Evolutionary conservation across 768 basidiomycete genomes (phyloP), one percentile per base, ranked within the genome.

Genomic region (Cystofilobasidium macerans): DNA sequence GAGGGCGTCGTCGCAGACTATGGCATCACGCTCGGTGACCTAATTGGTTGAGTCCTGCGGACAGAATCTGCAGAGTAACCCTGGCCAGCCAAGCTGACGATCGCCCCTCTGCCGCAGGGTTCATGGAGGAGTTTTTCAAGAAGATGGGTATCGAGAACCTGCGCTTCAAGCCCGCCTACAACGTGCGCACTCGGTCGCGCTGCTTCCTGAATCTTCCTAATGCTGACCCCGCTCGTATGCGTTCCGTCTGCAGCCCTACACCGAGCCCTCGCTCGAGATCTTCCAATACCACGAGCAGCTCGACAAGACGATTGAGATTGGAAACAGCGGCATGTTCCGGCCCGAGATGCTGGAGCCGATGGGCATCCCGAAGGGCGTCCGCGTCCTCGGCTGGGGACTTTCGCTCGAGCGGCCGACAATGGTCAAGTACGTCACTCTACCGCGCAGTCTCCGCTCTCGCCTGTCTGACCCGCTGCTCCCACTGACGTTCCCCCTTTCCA

Each of bases 321-420:
- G 94, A 40, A 98, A 98, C 78, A 75, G 74, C 74, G 95, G 95
- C 28, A 94, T 99, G 88, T 99, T 99, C 85, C 84, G 95, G 38
- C 95, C 95, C 4, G 95, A 99, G 76, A 97, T 99, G 94, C 80
- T 99, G 36, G 92, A 92, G 75, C 92, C 95, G 9, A 97, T 98
- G 93, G 95, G 95, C 36, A 85, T 98, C 74, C 95, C 95, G 0
- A 87, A 89, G 70, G 92, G 92, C 72, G 91, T 98, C 14, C 86
- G 92, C 30, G 94, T 97, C 30, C 89, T 92, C 69, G 95, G 95
- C 22, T 99, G 93, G 90, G 95, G 95, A 56, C 82, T 99, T 69
- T 83, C 85, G 72, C 79, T 98, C 33, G 95, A 99, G 78, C 80
- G 95, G 68, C 95, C 95, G 22, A 98, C 95, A 0, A 98, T 99